Percentiles rank a stretch among this genome's conserved stretches.
phyloP scores from a whole-genome alignment of 106 monocot genomes.

The Allium cepa region DNA sequence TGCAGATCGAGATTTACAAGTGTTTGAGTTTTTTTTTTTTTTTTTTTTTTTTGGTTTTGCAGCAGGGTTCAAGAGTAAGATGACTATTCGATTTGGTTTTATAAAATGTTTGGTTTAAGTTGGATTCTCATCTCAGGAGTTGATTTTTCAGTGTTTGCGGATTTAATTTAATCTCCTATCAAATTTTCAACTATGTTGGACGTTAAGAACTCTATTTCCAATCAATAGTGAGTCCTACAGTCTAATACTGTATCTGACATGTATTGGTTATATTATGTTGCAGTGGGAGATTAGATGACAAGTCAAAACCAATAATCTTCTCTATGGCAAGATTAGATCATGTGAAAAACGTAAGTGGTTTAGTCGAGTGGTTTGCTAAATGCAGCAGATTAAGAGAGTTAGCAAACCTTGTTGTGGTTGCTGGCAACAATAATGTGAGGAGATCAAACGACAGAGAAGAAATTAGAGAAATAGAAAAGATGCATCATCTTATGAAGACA shows the following conservation, averaged over 20 bases:
- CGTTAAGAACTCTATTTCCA: too few relatives aligned
- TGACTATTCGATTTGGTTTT: too few relatives aligned
- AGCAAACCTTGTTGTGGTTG: conserved; percentile 82
- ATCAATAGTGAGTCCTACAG: too few relatives aligned
- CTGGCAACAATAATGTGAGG: conserved; percentile 65
- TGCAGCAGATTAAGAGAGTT: conserved; percentile 7
- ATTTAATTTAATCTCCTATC: neutral
- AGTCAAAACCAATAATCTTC: conserved; percentile 85
- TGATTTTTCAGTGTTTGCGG: too few relatives aligned
- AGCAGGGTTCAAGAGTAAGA: too few relatives aligned
- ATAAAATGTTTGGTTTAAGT: too few relatives aligned
- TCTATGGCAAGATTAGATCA: conserved; percentile 95
- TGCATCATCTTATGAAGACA: conserved; percentile 71
- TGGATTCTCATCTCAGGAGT: too few relatives aligned
- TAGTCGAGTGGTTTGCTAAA: conserved; percentile 69
- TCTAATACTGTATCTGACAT: too few relatives aligned
- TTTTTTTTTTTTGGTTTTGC: too few relatives aligned
- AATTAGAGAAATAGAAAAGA: conserved; percentile 87
- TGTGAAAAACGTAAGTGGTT: conserved; percentile 91
- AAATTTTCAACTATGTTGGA: neutral
- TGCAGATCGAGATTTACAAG: too few relatives aligned
- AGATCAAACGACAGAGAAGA: conserved; percentile 87
- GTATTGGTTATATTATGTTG: conserved; percentile 3
- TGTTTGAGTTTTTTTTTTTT: too few relatives aligned
- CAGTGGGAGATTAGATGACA: conserved; percentile 81